These are phyloP conservation scores for Jackrogersella multiformis DNA, from an alignment of 495 filamentous ascomycete species.

Conservation along the genomic window DNA sequence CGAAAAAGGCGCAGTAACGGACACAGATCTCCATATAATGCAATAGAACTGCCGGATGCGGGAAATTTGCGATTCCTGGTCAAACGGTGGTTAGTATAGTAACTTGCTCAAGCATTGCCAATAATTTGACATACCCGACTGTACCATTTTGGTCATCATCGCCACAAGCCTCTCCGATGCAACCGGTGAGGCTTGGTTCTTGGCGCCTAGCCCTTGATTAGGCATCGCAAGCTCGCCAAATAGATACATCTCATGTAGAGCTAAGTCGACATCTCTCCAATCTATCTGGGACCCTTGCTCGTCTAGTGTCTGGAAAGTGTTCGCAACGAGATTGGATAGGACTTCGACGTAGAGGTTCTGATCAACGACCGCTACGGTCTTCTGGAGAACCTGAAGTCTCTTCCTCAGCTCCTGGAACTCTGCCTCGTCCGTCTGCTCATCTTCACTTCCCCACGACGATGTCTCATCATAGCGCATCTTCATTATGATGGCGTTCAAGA, in stretches of 20 bases:
- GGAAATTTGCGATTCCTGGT: slow-evolving; percentile 79
- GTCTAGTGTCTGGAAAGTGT: slow-evolving; percentile 80
- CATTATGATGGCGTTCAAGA: slow-evolving; percentile 86
- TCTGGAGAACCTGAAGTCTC: slow-evolving; percentile 85
- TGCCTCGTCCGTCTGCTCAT: slow-evolving; percentile 96
- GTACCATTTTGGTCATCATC: slow-evolving; percentile 95
- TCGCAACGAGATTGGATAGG: slow-evolving; percentile 82
- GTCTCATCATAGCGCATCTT: slow-evolving; percentile 99
- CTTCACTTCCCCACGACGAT: slow-evolving; percentile 90
- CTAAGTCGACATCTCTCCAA: slow-evolving; percentile 95
- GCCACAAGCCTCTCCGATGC: slow-evolving; percentile 80
- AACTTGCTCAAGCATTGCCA: not conserved
- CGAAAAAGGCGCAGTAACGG: slow-evolving; percentile 92
- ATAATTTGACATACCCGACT: slow-evolving; percentile 71
- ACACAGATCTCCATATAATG: slow-evolving; percentile 99
- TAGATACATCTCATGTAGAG: slow-evolving; percentile 95
- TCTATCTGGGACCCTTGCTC: slow-evolving; percentile 76
- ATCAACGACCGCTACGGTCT: slow-evolving; percentile 85
- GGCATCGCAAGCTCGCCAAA: slow-evolving; percentile 92
- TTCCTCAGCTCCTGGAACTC: slow-evolving; percentile 96
- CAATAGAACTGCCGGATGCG: slow-evolving; percentile 89
- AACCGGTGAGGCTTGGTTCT: slow-evolving; percentile 76
- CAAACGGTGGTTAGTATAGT: slow-evolving; percentile 17
- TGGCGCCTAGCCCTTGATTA: slow-evolving; percentile 81
- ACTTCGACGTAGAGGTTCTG: slow-evolving; percentile 84